Percentiles rank a stretch among this genome's conserved stretches.
Evolutionary conservation across 2,329 filamentous ascomycete species (phyloP).

Genomic region (Aspergillus sp.): DNA sequence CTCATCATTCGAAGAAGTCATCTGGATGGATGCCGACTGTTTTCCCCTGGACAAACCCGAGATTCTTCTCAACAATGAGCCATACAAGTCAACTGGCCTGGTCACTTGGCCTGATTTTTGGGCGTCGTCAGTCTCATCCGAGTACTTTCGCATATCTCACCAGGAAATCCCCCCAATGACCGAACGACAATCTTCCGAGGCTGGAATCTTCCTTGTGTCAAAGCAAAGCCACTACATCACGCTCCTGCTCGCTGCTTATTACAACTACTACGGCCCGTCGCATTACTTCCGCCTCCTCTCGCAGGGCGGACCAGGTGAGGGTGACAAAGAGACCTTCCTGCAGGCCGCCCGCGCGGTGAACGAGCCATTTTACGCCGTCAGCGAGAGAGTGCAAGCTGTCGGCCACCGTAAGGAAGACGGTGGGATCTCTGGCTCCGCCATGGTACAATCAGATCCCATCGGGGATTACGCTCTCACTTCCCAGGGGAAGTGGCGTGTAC

Average conservation of each 20-base stretch:
- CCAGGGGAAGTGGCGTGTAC: conserved; percentile 31
- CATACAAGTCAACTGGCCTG: conserved; percentile 52
- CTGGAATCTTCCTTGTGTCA: conserved; percentile 35
- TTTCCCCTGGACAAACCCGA: conserved; percentile 50
- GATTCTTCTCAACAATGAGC: conserved; percentile 49
- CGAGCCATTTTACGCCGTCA: conserved; percentile 35
- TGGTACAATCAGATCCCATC: conserved; percentile 38
- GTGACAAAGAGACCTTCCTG: conserved; percentile 40
- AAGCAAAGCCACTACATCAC: conserved; percentile 35
- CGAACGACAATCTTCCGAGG: conserved; percentile 35
- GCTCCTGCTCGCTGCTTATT: conserved; percentile 36
- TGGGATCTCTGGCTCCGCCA: conserved; percentile 33
- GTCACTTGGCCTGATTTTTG: conserved; percentile 57
- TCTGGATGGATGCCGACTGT: conserved; percentile 59
- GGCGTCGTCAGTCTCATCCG: conserved; percentile 42
- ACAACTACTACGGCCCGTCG: conserved; percentile 35
- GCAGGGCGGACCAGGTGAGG: conserved; percentile 38
- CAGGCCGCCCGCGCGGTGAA: conserved; percentile 32
- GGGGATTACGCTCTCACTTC: conserved; percentile 34
- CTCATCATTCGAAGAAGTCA: conserved; percentile 57
- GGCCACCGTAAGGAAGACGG: conserved; percentile 27
- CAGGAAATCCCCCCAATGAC: conserved; percentile 31
- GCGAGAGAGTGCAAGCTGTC: conserved; percentile 34
- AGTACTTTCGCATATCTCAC: conserved; percentile 42
- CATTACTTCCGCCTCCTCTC: conserved; percentile 38